Conservation (phyloP, 2,329 filamentous ascomycete genomes). For the Phialophora expanda region DNA sequence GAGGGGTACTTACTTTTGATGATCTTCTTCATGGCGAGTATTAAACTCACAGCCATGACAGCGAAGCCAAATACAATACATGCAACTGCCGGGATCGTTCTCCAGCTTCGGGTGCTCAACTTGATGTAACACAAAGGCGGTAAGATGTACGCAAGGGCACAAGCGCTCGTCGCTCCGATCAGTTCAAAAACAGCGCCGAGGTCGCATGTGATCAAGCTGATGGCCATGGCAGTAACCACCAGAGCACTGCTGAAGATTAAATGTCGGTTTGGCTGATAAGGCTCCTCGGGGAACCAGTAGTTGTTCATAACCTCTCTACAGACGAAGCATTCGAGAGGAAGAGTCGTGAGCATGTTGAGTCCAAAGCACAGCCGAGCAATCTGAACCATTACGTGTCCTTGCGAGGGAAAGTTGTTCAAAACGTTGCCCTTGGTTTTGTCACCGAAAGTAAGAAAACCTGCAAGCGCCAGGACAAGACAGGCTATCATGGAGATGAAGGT, state of each 20-base stretch:
- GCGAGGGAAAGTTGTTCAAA: slow-evolving; percentile 91
- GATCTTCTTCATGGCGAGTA: slow-evolving; percentile 75
- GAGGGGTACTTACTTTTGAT: slow-evolving; percentile 41
- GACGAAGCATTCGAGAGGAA: slow-evolving; percentile 96
- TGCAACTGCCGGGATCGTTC: slow-evolving; percentile 72
- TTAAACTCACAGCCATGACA: slow-evolving; percentile 80
- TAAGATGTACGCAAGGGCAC: slow-evolving; percentile 91
- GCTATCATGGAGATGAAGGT: slow-evolving; percentile 89
- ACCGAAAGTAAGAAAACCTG: slow-evolving; percentile 91
- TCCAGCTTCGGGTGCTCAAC: slow-evolving; percentile 71
- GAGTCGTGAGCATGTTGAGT: slow-evolving; percentile 96
- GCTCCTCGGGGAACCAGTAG: slow-evolving; percentile 74
- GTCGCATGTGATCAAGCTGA: slow-evolving; percentile 88
- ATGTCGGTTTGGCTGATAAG: slow-evolving; percentile 83
- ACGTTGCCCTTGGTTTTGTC: slow-evolving; percentile 92
- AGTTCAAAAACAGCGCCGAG: slow-evolving; percentile 93
- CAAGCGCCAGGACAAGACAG: slow-evolving; percentile 84
- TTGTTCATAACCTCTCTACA: slow-evolving; percentile 96
- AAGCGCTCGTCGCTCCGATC: slow-evolving; percentile 92
- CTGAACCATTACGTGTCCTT: slow-evolving; percentile 87
- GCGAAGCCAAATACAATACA: slow-evolving; percentile 76
- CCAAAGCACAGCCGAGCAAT: slow-evolving; percentile 94
- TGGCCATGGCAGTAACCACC: slow-evolving; percentile 75
- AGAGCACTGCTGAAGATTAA: slow-evolving; percentile 83
- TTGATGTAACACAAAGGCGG: slow-evolving; percentile 96